phyloP scores from a whole-genome alignment of 805 yeast species.

The Teunomyces pallodes region DNA sequence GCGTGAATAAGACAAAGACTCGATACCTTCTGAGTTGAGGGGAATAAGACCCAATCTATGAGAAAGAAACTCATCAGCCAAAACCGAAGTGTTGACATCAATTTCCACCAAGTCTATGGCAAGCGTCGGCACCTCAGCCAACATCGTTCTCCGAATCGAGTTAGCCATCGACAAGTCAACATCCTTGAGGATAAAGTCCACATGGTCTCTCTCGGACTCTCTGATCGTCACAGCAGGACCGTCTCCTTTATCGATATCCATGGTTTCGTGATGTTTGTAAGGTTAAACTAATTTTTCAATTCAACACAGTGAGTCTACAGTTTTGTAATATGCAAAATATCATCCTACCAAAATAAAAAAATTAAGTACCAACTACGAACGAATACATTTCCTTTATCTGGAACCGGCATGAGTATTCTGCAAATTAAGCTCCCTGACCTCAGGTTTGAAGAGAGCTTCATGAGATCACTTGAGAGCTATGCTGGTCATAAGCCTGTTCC shows the following conservation, averaged over 20 bases:
- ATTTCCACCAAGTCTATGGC: slow-evolving; percentile 96
- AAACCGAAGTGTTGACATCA: slow-evolving; percentile 86
- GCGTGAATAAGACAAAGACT: slow-evolving; percentile 78
- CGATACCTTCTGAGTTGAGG: slow-evolving; percentile 78
- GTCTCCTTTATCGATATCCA: slow-evolving; percentile 31
- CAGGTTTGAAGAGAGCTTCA: slow-evolving; percentile 63
- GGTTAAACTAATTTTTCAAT: not conserved
- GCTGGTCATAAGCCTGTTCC: slow-evolving; percentile 19
- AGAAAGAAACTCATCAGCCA: slow-evolving; percentile 95
- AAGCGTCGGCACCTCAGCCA: slow-evolving; percentile 94
- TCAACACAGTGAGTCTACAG: not conserved
- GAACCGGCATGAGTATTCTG: slow-evolving; percentile 2
- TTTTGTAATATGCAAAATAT: slow-evolving; percentile 1
- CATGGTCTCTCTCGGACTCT: slow-evolving; percentile 79
- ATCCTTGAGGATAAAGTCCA: slow-evolving; percentile 83
- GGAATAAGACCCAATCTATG: slow-evolving; percentile 95
- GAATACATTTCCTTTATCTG: not conserved
- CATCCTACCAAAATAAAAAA: not conserved
- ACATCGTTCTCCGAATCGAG: slow-evolving; percentile 85
- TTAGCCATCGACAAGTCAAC: slow-evolving; percentile 91
- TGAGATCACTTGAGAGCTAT: slow-evolving; percentile 28
- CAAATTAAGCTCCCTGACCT: slow-evolving; percentile 50
- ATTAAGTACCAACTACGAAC: not conserved
- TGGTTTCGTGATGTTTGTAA: slow-evolving; percentile 8
- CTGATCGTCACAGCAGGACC: slow-evolving; percentile 88